Percentiles rank a stretch among this genome's conserved stretches.
phyloP scores from a whole-genome alignment of 192 early-diverging fungal genomes.

The Entophlyctis helioformis region DNA sequence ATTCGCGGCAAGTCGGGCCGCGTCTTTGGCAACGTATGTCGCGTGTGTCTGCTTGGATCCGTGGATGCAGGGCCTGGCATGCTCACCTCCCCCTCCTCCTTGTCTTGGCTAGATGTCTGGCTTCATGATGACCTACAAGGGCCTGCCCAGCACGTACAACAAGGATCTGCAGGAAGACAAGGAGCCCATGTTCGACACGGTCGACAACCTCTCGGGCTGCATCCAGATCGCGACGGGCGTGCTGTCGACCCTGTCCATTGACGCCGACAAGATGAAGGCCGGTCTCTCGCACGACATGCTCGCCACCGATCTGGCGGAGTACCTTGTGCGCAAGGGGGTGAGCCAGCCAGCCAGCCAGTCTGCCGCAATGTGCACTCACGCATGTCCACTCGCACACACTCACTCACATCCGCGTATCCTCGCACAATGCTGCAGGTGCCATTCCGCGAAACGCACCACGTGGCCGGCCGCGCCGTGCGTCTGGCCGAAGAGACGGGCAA shows the following conservation, averaged over 20 bases:
- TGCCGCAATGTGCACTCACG: not conserved
- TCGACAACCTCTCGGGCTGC: conserved; percentile 78
- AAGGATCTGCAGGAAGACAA: conserved; percentile 99
- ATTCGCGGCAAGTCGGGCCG: conserved; percentile 94
- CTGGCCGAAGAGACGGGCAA: conserved; percentile 80
- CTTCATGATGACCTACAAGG: conserved; percentile 98
- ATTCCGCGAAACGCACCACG: conserved; percentile 98
- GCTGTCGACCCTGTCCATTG: conserved; percentile 77
- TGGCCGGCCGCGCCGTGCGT: conserved; percentile 88
- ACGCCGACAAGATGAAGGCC: conserved; percentile 70
- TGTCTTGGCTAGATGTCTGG: conserved; percentile 54
- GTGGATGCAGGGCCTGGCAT: not conserved
- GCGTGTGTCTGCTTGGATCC: not conserved
- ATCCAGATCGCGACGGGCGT: conserved; percentile 90
- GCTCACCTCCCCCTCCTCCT: not conserved
- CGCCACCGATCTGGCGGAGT: conserved; percentile 96
- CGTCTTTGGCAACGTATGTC: conserved; percentile 78
- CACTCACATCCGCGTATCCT: not conserved
- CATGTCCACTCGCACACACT: not conserved
- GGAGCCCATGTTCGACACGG: conserved; percentile 95
- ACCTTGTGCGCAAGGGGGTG: conserved; percentile 90
- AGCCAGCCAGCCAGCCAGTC: not conserved
- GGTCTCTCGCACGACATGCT: conserved; percentile 86
- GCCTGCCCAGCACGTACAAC: conserved; percentile 95
- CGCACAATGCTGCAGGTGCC: conserved; percentile 51